These are phyloP conservation scores for Corchorus olitorius DNA, from an alignment of 345 rosid genomes.

Conservation along the genomic window DNA sequence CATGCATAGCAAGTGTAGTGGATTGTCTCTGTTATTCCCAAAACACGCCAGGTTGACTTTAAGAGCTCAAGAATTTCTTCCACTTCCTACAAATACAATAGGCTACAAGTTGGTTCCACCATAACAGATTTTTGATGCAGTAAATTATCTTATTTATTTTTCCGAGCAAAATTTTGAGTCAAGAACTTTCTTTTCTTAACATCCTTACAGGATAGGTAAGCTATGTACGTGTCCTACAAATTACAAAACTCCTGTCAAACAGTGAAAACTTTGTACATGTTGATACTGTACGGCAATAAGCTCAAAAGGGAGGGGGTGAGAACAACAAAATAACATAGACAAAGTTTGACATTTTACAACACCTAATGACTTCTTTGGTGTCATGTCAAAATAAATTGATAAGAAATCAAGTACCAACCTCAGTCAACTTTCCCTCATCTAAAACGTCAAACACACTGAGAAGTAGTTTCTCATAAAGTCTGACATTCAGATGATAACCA, in stretches of 20 bases:
- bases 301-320: neutral
- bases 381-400: slow-evolving; percentile 10
- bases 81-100: slow-evolving; percentile 63
- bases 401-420: slow-evolving; percentile 52
- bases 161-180: neutral
- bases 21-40: slow-evolving; percentile 93
- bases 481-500: slow-evolving; percentile 91
- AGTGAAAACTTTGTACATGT: neutral
- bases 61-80: slow-evolving; percentile 98
- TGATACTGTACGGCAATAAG: neutral
- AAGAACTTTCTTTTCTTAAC: neutral
- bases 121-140: slow-evolving; percentile 3
- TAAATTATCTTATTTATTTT: neutral
- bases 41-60: slow-evolving; percentile 94
- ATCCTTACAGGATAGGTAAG: neutral
- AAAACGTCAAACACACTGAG: slow-evolving; percentile 87
- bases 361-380: neutral
- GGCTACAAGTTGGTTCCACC: neutral
- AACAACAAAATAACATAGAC: neutral
- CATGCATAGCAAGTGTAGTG: slow-evolving; percentile 92
- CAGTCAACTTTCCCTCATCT: slow-evolving; percentile 95
- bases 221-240: neutral
- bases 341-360: slow-evolving; percentile 4
- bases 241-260: slow-evolving; percentile 1
- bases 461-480: slow-evolving; percentile 87